Base-by-base conservation (phyloP, 2,329 filamentous ascomycete genomes). In the Xylaria polymorpha region DNA sequence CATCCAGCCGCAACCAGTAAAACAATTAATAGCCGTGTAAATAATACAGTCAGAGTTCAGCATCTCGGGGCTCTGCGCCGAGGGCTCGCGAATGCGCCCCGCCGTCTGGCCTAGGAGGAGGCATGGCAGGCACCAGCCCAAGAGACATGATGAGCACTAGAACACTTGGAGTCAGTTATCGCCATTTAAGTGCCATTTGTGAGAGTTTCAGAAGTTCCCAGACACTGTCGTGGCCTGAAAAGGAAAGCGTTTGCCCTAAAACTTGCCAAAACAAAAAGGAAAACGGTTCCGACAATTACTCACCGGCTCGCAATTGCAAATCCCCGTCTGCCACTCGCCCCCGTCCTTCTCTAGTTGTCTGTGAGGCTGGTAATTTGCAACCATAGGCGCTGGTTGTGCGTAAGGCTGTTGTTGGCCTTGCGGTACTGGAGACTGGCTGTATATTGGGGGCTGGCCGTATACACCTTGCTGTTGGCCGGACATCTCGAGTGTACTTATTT, bases 1-100 rank as follows among this genome's bases (percentile, higher is more conserved):
- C 77, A 79, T 75, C 73, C 74, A 79, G 7, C 76, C 76, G 59
- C 73, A 77, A 15, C 77, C 77, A 6, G 74, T 76, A 51, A 74
- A 75, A 61, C 66, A 74, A 35, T 32, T 73, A 25, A 76, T 74
- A 8, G 43, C 71, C 1, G 71, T 75, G 71, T 77, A 67, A 32
- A 78, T 73, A 65, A 77, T 66, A 64, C 77, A 78, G 62, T 77
- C 76, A 64, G 73, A 77, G 69, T 78, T 77, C 61, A 77, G 55
- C 67, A 73, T 61, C 50, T 75, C 73, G 46, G 76, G 74, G 25
- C 72, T 73, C 68, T 76, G 73, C 71, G 76, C 72, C 53, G 73
- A 71, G 5, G 77, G 77, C 61, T 78, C 74, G 22, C 76, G 73
- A 29, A 79, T 75, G 8, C 79, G 74, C 64, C 78, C 75, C 3